These are phyloP conservation scores for Dendryphion nanum DNA, from an alignment of 2,329 filamentous ascomycete species.

Conservation along the genomic window DNA sequence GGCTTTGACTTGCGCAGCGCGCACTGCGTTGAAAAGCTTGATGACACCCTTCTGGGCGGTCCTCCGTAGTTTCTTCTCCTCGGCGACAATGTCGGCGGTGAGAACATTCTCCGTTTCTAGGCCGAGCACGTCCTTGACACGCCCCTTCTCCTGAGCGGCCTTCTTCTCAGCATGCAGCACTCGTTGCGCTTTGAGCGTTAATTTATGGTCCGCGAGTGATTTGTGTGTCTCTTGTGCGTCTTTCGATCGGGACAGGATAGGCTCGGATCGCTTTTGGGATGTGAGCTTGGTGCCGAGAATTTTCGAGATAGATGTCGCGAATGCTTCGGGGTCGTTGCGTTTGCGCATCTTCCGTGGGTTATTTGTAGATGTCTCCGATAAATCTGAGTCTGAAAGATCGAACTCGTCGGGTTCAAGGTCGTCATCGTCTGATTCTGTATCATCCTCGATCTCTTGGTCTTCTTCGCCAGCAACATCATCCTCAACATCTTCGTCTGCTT, in stretches of 20 bases:
- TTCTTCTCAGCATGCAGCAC: constrained; percentile 80
- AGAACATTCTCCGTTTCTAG: constrained; percentile 51
- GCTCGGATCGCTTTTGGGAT: constrained; percentile 76
- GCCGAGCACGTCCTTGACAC: constrained; percentile 81
- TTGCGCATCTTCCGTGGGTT: constrained; percentile 61
- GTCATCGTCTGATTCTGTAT: constrained; percentile 30
- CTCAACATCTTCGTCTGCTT: constrained; percentile 17
- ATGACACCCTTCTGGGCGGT: constrained; percentile 91
- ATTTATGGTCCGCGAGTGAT: constrained; percentile 69
- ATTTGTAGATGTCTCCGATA: constrained; percentile 34
- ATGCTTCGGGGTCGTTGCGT: constrained; percentile 86
- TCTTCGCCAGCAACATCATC: constrained; percentile 23
- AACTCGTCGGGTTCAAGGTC: constrained; percentile 32
- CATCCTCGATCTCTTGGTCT: constrained; percentile 39
- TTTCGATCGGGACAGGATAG: constrained; percentile 82
- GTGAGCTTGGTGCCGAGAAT: constrained; percentile 89
- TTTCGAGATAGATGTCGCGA: constrained; percentile 89
- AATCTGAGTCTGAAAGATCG: constrained; percentile 40
- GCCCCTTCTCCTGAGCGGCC: constrained; percentile 77
- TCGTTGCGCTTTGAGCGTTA: constrained; percentile 78
- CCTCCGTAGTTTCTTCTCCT: constrained; percentile 79
- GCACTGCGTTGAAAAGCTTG: constrained; percentile 92
- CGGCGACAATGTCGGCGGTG: constrained; percentile 58
- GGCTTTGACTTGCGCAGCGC: constrained; percentile 87
- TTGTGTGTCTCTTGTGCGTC: constrained; percentile 70